Evolutionary conservation across 371 early-diverging fungal genomes (phyloP).

Genomic region (Apophysomyces trapeziformis): DNA sequence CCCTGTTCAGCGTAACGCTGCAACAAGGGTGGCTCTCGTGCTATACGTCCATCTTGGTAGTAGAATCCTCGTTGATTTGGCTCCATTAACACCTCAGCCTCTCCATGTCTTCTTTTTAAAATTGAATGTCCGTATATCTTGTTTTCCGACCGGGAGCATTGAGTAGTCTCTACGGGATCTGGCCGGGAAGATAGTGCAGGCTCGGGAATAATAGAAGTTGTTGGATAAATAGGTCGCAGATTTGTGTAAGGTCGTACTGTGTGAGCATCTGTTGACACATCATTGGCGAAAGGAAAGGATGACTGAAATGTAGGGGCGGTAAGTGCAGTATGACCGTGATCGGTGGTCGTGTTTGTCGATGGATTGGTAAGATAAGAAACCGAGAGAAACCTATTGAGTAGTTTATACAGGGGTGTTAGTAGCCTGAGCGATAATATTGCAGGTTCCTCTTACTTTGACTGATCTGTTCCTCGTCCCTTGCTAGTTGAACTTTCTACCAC

Average conservation of each 20-base stretch:
- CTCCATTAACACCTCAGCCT: conserved; percentile 32
- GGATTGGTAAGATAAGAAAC: conserved; percentile 39
- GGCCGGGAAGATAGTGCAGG: conserved; percentile 5
- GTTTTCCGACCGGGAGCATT: background rate
- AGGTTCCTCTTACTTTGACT: conserved; percentile 26
- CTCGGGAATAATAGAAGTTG: conserved; percentile 5
- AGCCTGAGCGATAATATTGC: conserved; percentile 14
- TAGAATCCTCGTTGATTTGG: conserved; percentile 53
- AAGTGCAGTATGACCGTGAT: conserved; percentile 9
- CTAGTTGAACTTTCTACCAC: background rate
- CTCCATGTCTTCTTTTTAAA: background rate
- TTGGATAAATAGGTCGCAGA: conserved; percentile 32
- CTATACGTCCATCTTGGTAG: conserved; percentile 48
- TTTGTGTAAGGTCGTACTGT: conserved; percentile 42
- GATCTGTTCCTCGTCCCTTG: conserved; percentile 19
- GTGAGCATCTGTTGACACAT: conserved; percentile 33
- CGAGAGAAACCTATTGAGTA: conserved; percentile 30
- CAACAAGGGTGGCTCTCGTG: conserved; percentile 42
- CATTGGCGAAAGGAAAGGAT: conserved; percentile 16
- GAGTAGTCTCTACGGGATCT: background rate
- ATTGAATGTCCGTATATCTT: background rate
- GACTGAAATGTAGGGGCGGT: conserved; percentile 8
- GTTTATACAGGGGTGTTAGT: conserved; percentile 16
- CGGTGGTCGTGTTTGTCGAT: conserved; percentile 13
- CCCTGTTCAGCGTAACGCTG: conserved; percentile 55